These are phyloP conservation scores for Blepharisma stoltei DNA, from an alignment of 73 alveolate genomes.

Conservation along the genomic window DNA sequence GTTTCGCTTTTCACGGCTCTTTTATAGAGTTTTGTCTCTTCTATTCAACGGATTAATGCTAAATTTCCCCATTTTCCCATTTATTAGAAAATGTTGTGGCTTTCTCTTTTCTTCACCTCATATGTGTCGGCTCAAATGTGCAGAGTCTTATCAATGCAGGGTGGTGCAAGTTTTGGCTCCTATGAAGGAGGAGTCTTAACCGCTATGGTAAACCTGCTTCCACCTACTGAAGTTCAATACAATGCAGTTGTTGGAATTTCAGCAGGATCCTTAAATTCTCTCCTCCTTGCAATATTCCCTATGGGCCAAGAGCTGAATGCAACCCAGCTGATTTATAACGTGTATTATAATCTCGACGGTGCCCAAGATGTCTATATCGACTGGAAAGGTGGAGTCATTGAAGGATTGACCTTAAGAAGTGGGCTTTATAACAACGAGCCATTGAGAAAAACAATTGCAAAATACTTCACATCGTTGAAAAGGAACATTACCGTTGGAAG, in stretches of 20 bases:
- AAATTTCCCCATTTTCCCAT: too few species aligned
- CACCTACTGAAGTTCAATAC: slow-evolving; percentile 32
- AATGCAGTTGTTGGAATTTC: slow-evolving; percentile 62
- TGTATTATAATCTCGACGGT: slow-evolving; percentile 11
- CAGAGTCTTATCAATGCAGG: slow-evolving; percentile 49
- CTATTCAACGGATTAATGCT: too few species aligned
- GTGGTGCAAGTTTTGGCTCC: slow-evolving; percentile 59
- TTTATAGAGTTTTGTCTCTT: too few species aligned
- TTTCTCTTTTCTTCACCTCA: too few species aligned
- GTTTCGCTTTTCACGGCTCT: too few species aligned
- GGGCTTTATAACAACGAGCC: slow-evolving; percentile 56
- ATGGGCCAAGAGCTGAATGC: slow-evolving; percentile 32
- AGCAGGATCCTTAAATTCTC: slow-evolving; percentile 58
- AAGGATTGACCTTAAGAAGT: slow-evolving; percentile 42
- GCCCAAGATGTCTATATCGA: slow-evolving; percentile 31
- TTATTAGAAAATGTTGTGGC: too few species aligned
- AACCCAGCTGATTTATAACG: slow-evolving; percentile 29
- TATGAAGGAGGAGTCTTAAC: slow-evolving; percentile 53
- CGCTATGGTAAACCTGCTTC: slow-evolving; percentile 30
- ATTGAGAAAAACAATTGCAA: slow-evolving; percentile 24
- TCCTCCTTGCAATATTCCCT: slow-evolving; percentile 36
- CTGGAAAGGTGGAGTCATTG: slow-evolving; percentile 47
- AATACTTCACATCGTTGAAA: not conserved
- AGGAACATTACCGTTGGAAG: slow-evolving; percentile 5
- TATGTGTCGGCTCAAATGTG: slow-evolving; percentile 21